A percentile compares a stretch with the other conserved stretches of the same genome.
These are phyloP conservation scores for Physocladia obscura DNA, from an alignment of 192 early-diverging fungal species.

Conservation along the genomic window DNA sequence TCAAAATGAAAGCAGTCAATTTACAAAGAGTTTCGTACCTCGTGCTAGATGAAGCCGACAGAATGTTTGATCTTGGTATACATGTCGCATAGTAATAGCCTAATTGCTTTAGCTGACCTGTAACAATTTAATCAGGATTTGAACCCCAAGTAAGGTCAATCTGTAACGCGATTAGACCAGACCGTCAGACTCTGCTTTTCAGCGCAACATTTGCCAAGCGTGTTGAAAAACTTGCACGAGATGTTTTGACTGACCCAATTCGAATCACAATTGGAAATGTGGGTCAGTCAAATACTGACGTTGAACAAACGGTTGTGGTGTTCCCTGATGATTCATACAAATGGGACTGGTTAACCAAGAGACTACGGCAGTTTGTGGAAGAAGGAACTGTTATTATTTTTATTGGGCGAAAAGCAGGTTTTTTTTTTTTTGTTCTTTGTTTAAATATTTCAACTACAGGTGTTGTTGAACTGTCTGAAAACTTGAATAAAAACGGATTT, in stretches of 20 bases:
- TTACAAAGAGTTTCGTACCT: conserved; percentile 66
- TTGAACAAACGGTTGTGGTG: conserved; percentile 66
- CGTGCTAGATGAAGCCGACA: conserved; percentile 56
- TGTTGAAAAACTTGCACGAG: conserved; percentile 70
- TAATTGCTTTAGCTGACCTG: not conserved
- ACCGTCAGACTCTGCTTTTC: conserved; percentile 79
- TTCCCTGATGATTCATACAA: conserved; percentile 68
- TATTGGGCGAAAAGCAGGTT: conserved; percentile 65
- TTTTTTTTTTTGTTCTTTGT: not conserved
- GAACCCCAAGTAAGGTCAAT: conserved; percentile 78
- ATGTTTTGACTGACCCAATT: conserved; percentile 70
- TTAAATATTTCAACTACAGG: conserved; percentile 1
- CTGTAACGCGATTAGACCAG: conserved; percentile 77
- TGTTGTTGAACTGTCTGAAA: conserved; percentile 68
- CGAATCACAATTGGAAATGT: conserved; percentile 71
- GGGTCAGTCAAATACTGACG: conserved; percentile 72
- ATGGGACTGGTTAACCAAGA: conserved; percentile 70
- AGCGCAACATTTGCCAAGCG: conserved; percentile 76
- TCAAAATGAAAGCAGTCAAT: conserved; percentile 85
- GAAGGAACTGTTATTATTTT: conserved; percentile 77
- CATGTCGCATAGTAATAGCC: too few relatives aligned
- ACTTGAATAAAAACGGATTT: conserved; percentile 58
- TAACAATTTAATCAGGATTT: conserved; percentile 35
- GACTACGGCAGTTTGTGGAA: conserved; percentile 51
- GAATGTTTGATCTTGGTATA: conserved; percentile 57